Evolutionary conservation across 306 rosid species (phyloP), one percentile per base, ranked within the genome.

Genomic region (Prunus fruticosa): DNA sequence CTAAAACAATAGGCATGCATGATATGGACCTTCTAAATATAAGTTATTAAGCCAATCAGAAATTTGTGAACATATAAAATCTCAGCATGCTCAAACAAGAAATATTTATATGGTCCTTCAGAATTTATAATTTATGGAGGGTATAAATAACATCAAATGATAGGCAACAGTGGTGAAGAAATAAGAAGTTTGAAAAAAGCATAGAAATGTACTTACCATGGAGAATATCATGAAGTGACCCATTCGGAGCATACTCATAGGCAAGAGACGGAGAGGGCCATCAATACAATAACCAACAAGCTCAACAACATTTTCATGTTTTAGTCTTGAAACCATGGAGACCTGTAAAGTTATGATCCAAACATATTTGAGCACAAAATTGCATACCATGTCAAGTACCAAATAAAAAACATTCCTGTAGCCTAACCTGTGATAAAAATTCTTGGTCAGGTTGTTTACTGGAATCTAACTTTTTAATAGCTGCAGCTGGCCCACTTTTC

Each of bases 291-390:
- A 92, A 82, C 86, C 88, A 63, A 88, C 77, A 72, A 92, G 92
- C 80, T 90, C 88, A 13, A 90, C 80, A n/a, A 87, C 86, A 60
- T 92, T 84, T 70, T 88, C 96, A 83, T 88, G 85, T 80, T 85
- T 80, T 64, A 92, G 87, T 89, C 97, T 90, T 77, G 97, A 92
- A 28, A 92, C 97, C 62, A 86, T 74, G 69, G 97, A 92, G 58
- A 90, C 90, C 97, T 92, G 78, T 16, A 23, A 60, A 56, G 13
- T 72, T 34, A 27, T 16, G 49, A 9, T 47, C 34, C 56, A 60
- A 34, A 30, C 19, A 30, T 46, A 13, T 3, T 32, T 23, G 11
- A 67, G 46, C 16, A 28, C 3, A 6, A 15, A 57, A 43, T 12
- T 14, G 20, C 9, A 34, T 76, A 38, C 11, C 14, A 25, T 43